These are phyloP conservation scores for Myriosclerotinia curreyana DNA, from an alignment of 2,329 filamentous ascomycete species.

Conservation along the genomic window DNA sequence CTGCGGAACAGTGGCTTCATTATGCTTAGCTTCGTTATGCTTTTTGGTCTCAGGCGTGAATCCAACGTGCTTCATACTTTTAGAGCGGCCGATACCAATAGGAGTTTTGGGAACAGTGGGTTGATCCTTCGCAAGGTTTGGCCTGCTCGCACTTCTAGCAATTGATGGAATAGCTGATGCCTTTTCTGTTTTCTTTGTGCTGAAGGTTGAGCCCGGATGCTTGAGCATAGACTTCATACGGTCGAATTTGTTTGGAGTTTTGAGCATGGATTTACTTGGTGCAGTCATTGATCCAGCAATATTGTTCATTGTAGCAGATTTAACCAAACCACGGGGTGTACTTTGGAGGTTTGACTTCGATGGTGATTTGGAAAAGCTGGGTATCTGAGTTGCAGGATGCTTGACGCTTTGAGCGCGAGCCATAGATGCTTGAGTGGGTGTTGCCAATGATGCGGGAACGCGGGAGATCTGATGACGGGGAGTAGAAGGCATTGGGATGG, in stretches of 20 bases:
- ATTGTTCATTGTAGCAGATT: constrained; percentile 52
- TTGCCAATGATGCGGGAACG: constrained; percentile 59
- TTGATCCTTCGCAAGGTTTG: constrained; percentile 54
- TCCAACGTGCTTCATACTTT: constrained; percentile 68
- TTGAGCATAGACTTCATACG: constrained; percentile 58
- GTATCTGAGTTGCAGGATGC: constrained; percentile 47
- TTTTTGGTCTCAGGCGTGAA: constrained; percentile 70
- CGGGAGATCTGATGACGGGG: constrained; percentile 46
- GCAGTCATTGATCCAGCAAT: constrained; percentile 39
- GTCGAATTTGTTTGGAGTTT: constrained; percentile 40
- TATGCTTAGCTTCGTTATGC: constrained; percentile 45
- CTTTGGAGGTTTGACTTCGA: constrained; percentile 47
- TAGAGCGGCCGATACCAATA: constrained; percentile 46
- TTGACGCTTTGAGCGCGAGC: constrained; percentile 58
- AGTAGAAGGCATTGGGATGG: constrained; percentile 43
- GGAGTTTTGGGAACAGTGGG: constrained; percentile 60
- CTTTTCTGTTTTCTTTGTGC: constrained; percentile 29
- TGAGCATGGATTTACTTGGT: constrained; percentile 28
- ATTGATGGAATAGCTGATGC: constrained; percentile 31
- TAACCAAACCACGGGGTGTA: constrained; percentile 51
- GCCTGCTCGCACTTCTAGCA: constrained; percentile 45
- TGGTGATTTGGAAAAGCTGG: constrained; percentile 52
- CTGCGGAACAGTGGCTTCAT: constrained; percentile 42
- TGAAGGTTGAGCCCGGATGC: constrained; percentile 32
- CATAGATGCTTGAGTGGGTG: constrained; percentile 74